Conservation (phyloP, 2,329 filamentous ascomycete species). For the Epichloe sp. region DNA sequence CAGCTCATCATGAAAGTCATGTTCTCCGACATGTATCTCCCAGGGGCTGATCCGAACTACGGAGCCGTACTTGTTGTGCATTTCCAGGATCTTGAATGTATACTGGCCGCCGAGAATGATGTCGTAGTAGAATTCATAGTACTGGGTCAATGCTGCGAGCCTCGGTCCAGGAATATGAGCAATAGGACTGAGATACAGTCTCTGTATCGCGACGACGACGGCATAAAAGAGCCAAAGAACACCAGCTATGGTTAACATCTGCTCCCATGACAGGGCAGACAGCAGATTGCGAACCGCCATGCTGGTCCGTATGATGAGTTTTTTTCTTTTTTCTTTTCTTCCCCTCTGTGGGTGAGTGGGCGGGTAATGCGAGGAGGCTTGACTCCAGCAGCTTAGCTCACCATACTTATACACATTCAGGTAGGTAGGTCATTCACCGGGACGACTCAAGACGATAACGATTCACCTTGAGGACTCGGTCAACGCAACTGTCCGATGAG, state of each 20-base stretch:
- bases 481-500: background rate
- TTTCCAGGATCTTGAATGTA: slow-evolving; percentile 25
- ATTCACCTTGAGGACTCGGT: background rate
- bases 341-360: background rate
- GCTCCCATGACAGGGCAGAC: slow-evolving; percentile 13
- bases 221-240: slow-evolving; percentile 18
- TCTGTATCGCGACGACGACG: slow-evolving; percentile 15
- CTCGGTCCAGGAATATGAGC: slow-evolving; percentile 25
- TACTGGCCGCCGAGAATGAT: slow-evolving; percentile 28
- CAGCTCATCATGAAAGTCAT: slow-evolving; percentile 26
- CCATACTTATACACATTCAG: background rate
- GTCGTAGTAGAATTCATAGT: slow-evolving; percentile 32
- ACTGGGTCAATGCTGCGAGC: slow-evolving; percentile 25
- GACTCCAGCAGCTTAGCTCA: background rate
- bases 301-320: background rate
- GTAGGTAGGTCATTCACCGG: background rate
- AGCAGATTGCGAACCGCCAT: slow-evolving; percentile 11
- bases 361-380: background rate
- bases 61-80: slow-evolving; percentile 29
- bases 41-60: slow-evolving; percentile 27
- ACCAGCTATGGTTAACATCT: slow-evolving; percentile 13
- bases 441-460: background rate
- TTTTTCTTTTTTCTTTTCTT: too few species aligned
- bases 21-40: slow-evolving; percentile 26
- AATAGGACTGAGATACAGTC: slow-evolving; percentile 25